phyloP scores from a whole-genome alignment of 2,329 filamentous ascomycete species.

The Taxawa tesnikishii region DNA sequence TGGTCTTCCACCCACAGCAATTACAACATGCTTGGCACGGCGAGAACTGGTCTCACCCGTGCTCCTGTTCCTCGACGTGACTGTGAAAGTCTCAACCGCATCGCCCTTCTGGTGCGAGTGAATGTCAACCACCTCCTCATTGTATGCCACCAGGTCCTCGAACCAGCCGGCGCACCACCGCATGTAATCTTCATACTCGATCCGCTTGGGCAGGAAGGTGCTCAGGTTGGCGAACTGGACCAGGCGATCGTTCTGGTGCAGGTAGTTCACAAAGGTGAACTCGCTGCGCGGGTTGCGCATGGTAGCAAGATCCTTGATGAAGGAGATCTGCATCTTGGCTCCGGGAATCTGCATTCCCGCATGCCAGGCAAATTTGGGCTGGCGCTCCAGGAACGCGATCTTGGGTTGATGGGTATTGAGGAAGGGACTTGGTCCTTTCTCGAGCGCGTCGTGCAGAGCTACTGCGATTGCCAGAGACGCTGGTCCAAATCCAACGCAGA shows the following conservation, averaged over 20 bases:
- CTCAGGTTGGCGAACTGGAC: conserved; percentile 82
- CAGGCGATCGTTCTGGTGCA: conserved; percentile 68
- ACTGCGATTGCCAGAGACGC: conserved; percentile 83
- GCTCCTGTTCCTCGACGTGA: conserved; percentile 50
- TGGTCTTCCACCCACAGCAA: conserved; percentile 55
- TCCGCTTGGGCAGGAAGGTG: conserved; percentile 74
- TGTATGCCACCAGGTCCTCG: conserved; percentile 59
- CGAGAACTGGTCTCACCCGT: conserved; percentile 43
- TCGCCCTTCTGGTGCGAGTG: conserved; percentile 32
- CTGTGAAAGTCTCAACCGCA: conserved; percentile 52
- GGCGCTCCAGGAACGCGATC: conserved; percentile 79
- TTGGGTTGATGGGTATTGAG: conserved; percentile 41
- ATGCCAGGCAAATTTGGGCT: conserved; percentile 78
- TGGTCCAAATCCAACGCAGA: conserved; percentile 88
- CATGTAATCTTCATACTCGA: conserved; percentile 93
- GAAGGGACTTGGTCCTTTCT: conserved; percentile 23
- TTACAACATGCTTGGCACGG: conserved; percentile 55
- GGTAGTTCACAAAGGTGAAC: conserved; percentile 94
- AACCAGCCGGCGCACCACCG: conserved; percentile 83
- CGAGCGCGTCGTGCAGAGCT: conserved; percentile 70
- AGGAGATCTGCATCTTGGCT: conserved; percentile 95
- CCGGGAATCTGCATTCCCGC: conserved; percentile 89
- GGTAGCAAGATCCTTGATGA: conserved; percentile 90
- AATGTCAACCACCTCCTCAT: conserved; percentile 63
- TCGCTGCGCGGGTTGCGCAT: conserved; percentile 76